Conservation (phyloP, 2,329 filamentous ascomycete genomes). For the Cercospora nicotianae region DNA sequence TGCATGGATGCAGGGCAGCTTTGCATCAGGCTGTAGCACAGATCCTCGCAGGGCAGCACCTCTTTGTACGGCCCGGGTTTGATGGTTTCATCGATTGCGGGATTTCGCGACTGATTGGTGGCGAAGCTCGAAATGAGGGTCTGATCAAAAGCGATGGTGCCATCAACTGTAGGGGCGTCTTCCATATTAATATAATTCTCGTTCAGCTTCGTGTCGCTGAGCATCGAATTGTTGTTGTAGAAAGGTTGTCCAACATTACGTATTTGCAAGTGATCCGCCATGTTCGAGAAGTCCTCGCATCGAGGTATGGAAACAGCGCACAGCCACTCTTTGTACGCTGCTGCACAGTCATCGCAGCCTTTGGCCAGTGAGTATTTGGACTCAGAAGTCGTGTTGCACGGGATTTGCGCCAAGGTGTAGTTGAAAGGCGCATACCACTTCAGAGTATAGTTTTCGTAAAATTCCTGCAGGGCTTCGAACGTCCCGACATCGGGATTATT, state of each 20-base stretch:
- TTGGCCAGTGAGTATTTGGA: constrained; percentile 79
- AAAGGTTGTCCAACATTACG: constrained; percentile 65
- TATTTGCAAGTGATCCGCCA: constrained; percentile 58
- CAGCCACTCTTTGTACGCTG: constrained; percentile 90
- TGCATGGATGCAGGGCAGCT: constrained; percentile 75
- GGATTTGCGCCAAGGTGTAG: constrained; percentile 77
- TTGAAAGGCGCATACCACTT: constrained; percentile 73
- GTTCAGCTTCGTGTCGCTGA: constrained; percentile 28
- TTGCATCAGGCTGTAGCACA: constrained; percentile 83
- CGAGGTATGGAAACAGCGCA: constrained; percentile 91
- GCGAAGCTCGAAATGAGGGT: constrained; percentile 36
- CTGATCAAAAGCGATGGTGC: constrained; percentile 35
- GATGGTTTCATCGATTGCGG: constrained; percentile 61
- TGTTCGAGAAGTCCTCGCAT: constrained; percentile 76
- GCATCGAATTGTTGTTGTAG: constrained; percentile 32
- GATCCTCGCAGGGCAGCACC: constrained; percentile 79
- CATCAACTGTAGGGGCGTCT: constrained; percentile 36
- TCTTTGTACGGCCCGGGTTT: constrained; percentile 91
- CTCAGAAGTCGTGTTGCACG: constrained; percentile 73
- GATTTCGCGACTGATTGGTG: constrained; percentile 38
- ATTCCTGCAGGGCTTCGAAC: constrained; percentile 56
- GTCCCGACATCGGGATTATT: constrained; percentile 51
- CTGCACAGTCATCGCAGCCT: constrained; percentile 71
- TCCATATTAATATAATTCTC: constrained; percentile 37
- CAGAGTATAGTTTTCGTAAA: constrained; percentile 76